These are phyloP conservation scores for Metschnikowia matae DNA, from an alignment of 805 yeast species.

Conservation along the genomic window DNA sequence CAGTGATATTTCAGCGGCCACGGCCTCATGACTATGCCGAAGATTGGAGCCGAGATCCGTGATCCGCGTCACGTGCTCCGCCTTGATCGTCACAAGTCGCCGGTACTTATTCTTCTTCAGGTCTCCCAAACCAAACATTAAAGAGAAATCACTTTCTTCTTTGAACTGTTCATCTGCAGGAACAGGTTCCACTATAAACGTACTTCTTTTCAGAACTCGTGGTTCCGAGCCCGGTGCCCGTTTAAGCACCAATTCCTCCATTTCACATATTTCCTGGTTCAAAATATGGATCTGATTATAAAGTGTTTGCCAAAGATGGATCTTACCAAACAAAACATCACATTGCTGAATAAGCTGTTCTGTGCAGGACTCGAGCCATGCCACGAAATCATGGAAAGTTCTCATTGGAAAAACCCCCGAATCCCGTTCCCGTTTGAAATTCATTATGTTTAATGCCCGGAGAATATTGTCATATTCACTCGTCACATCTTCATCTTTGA, in stretches of 20 bases:
- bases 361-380: constrained; percentile 25
- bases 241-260: not conserved
- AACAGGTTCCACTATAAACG: constrained; percentile 7
- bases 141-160: constrained; percentile 18
- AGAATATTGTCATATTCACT: not conserved
- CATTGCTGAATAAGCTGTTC: constrained; percentile 24
- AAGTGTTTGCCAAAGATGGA: constrained; percentile 29
- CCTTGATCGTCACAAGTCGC: constrained; percentile 35
- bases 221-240: not conserved
- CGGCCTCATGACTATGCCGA: constrained; percentile 50
- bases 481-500: constrained; percentile 32
- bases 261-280: constrained; percentile 23
- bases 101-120: constrained; percentile 48
- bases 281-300: constrained; percentile 24
- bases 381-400: not conserved
- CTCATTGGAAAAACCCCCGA: not conserved
- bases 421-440: not conserved
- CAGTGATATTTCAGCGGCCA: constrained; percentile 62
- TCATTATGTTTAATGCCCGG: not conserved
- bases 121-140: constrained; percentile 46
- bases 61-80: constrained; percentile 41
- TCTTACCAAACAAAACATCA: constrained; percentile 20
- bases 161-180: constrained; percentile 8
- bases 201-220: not conserved
- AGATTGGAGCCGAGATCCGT: constrained; percentile 44